Percentiles rank a stretch among this genome's conserved stretches.
Conservation (phyloP, 305 asterid genomes). For the Withania somnifera region DNA sequence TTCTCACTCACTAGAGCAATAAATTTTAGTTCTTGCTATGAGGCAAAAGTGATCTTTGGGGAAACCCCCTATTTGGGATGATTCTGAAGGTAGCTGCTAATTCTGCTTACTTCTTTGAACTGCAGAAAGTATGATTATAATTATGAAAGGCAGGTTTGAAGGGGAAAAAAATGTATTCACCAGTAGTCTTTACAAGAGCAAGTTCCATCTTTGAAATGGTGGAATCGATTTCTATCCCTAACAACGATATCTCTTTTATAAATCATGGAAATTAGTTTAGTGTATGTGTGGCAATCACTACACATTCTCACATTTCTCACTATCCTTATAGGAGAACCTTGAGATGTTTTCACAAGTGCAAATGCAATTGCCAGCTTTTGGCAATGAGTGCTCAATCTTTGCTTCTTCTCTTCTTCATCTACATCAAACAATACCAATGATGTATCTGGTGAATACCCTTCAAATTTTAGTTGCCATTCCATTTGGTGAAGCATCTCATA, state of each 20-base stretch:
- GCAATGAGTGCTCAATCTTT: conserved; percentile 47
- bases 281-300: conserved; percentile 66
- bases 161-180: conserved; percentile 24
- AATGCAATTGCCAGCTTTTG: conserved; percentile 81
- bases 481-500: conserved; percentile 74
- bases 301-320: conserved; percentile 84
- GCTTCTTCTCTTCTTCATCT: conserved; percentile 60
- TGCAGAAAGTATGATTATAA: background rate
- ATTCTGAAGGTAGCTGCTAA: background rate
- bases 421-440: conserved; percentile 42
- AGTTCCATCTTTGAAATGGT: conserved; percentile 62
- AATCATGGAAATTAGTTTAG: conserved; percentile 52
- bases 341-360: conserved; percentile 37
- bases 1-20: no score
- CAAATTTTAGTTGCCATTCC: conserved; percentile 85
- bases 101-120: background rate
- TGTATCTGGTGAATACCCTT: conserved; percentile 62
- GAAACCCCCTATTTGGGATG: no score
- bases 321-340: conserved; percentile 39
- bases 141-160: background rate
- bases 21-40: no score
- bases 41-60: no score
- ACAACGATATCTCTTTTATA: conserved; percentile 52
- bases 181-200: conserved; percentile 81
- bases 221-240: conserved; percentile 60